Evolutionary conservation across 202 grass and related monocot species (phyloP).

Genomic region (Panicum hallii): DNA sequence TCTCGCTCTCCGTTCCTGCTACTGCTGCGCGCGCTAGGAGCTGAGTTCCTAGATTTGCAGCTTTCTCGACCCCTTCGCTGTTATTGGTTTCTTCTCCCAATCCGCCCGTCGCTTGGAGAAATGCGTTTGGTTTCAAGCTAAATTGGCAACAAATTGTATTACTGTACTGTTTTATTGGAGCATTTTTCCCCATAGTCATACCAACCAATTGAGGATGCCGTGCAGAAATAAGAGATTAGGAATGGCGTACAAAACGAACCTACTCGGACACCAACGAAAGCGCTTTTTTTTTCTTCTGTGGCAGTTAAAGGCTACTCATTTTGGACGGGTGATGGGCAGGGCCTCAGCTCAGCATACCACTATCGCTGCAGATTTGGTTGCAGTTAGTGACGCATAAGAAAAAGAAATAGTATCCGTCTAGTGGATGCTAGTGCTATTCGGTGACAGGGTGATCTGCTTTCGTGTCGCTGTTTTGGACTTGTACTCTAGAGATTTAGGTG

Average conservation of each 20-base stretch:
- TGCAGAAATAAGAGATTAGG: conserved; percentile 3
- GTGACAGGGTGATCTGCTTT: conserved; percentile 1
- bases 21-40: too few species aligned
- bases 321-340: conserved; percentile 28
- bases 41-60: background rate
- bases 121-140: background rate
- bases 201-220: conserved; percentile 11
- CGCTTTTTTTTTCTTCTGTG: background rate
- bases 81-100: background rate
- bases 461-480: conserved; percentile 33
- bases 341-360: conserved; percentile 24
- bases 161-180: conserved; percentile 13
- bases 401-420: background rate
- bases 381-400: conserved; percentile 13
- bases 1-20: conserved; percentile 9
- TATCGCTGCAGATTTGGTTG: conserved; percentile 16
- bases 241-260: conserved; percentile 13
- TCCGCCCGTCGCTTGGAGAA: background rate
- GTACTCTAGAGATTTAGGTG: conserved; percentile 42
- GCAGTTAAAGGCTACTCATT: conserved; percentile 31
- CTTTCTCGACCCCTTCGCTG: background rate
- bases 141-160: background rate
- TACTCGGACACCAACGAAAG: conserved; percentile 35
- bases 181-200: background rate
- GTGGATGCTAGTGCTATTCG: conserved; percentile 37